Base-by-base conservation (phyloP, 768 basidiomycete species). In the Termitomyces sp. region DNA sequence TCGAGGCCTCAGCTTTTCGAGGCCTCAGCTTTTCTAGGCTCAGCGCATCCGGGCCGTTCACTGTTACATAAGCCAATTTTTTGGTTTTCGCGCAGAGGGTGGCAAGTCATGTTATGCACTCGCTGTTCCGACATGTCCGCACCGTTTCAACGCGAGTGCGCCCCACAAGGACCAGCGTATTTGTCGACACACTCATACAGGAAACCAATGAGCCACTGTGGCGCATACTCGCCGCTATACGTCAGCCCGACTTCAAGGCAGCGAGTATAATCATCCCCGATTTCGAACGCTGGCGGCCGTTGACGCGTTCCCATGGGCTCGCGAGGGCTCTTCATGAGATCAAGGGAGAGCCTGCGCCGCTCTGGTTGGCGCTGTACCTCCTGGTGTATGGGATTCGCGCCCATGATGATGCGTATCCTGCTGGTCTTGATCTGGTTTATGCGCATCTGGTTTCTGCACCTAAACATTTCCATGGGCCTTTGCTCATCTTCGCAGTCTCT, bases 311-410 rank as follows among this genome's bases (percentile, higher is more conserved):
- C 15, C 40, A 19, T 22, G 42, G 32, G 24, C 52, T 44, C 15
- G 48, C 14, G 10, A 40, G 11, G 19, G 28, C 32, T 34, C 41
- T 35, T 34, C 9, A 51, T 3, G 19, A 38, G 21, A 51, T 56
- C 45, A 21, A 46, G 5, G 55, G 43, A 35, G 45, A 51, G 4
- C 1, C n/a, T 32, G 51, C 71, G 12, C 85, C 86, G 0, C 59
- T 74, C 0, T 88, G 84, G 84, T 67, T 84, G n/a, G 64, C 78
- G 11, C 66, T 87, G 30, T 73, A 76, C 44, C 69, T 86, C 41
- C 67, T 78, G 15, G 68, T 64, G 3, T 74, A 74, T 66, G 79
- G 75, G 64, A 71, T 83, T 11, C 68, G 64, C n/a, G 76, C 77
- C 0, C 65, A 73, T 1, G 54, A 54, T 15, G 76, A 86, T 22